Evolutionary conservation across 495 filamentous ascomycete genomes (phyloP).

Genomic region (Aspergillus biplanus): DNA sequence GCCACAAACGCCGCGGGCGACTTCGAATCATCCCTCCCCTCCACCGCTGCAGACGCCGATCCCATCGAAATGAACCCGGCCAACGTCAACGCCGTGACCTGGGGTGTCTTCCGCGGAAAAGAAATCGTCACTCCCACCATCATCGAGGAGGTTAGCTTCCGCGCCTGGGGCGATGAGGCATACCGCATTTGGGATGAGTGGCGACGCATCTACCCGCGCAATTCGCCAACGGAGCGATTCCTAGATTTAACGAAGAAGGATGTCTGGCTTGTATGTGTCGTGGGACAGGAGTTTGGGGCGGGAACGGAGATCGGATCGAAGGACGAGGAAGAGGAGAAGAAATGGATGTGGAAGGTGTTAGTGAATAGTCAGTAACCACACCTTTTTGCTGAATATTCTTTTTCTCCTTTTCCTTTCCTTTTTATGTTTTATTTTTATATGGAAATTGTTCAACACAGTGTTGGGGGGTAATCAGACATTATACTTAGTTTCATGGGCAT

Average conservation of each 20-base stretch:
- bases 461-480: not conserved
- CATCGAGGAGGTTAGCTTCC: conserved; percentile 94
- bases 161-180: conserved; percentile 93
- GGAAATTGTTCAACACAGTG: not conserved
- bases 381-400: conserved; percentile 6
- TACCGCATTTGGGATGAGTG: conserved; percentile 95
- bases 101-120: conserved; percentile 94
- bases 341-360: conserved; percentile 50
- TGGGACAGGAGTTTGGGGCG: conserved; percentile 76
- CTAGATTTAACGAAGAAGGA: conserved; percentile 67
- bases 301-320: conserved; percentile 44
- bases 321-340: conserved; percentile 48
- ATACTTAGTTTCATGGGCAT: not conserved
- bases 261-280: conserved; percentile 87
- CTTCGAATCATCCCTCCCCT: conserved; percentile 65
- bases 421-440: not conserved
- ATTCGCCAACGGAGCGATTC: conserved; percentile 67
- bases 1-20: conserved; percentile 74
- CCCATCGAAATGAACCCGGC: conserved; percentile 47
- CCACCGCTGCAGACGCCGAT: conserved; percentile 35
- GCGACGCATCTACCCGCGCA: conserved; percentile 77
- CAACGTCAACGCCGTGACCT: conserved; percentile 90
- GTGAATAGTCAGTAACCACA: conserved; percentile 31
- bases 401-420: not conserved
- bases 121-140: conserved; percentile 98